Conservation (phyloP, 129 eudicot genomes). For the Tagetes patula region DNA sequence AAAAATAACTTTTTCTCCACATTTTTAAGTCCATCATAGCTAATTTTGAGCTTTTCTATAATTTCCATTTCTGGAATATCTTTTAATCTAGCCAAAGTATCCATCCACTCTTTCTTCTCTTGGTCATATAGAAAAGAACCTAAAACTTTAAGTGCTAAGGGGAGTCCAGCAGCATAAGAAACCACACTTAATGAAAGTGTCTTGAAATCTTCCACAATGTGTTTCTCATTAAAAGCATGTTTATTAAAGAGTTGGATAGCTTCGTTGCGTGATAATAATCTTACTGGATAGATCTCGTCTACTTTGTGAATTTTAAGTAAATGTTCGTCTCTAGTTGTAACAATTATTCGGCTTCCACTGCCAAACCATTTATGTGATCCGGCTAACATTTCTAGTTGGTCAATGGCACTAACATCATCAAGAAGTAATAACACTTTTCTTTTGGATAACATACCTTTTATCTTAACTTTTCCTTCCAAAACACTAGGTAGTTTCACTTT, state of each 20-base stretch:
- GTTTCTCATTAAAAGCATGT: background rate
- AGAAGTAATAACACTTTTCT: conserved; percentile 18
- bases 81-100: background rate
- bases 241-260: conserved; percentile 1
- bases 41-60: background rate
- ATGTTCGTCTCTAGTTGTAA: conserved; percentile 15
- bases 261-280: background rate
- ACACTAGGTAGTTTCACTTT: background rate
- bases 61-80: background rate
- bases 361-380: conserved; percentile 4
- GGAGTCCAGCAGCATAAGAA: background rate
- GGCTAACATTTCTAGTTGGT: background rate
- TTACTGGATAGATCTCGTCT: too few species aligned
- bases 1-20: background rate
- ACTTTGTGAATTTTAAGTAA: background rate
- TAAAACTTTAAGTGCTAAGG: background rate
- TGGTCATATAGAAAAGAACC: background rate
- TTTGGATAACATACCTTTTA: background rate
- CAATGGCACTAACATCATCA: conserved; percentile 7
- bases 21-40: background rate
- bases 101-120: background rate
- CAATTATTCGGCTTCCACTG: background rate
- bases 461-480: background rate
- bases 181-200: background rate
- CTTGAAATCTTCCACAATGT: background rate